phyloP scores from a whole-genome alignment of 129 eudicot species.

The Saposhnikovia divaricata region DNA sequence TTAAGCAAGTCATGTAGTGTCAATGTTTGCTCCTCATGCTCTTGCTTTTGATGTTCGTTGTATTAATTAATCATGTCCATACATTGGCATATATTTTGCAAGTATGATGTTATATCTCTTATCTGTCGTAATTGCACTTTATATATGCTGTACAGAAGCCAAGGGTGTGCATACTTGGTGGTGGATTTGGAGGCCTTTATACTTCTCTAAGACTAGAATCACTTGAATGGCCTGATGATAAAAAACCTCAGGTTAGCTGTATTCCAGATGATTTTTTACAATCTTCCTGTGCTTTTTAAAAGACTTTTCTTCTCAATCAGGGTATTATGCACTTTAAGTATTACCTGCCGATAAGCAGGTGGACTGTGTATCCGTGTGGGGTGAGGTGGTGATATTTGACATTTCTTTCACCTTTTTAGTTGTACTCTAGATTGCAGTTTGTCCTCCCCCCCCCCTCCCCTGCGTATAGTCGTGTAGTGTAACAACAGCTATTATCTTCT shows the following conservation, averaged over 20 bases:
- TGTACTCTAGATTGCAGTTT: not conserved
- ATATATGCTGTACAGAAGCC: slow-evolving; percentile 60
- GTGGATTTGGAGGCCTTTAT: slow-evolving; percentile 97
- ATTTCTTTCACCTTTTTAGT: not conserved
- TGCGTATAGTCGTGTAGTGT: not conserved
- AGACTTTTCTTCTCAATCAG: not conserved
- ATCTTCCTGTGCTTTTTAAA: not conserved
- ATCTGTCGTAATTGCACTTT: not conserved
- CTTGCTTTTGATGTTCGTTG: not conserved
- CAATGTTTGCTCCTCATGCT: not conserved
- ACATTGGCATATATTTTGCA: not conserved
- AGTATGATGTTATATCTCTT: slow-evolving; percentile 6
- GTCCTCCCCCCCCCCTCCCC: not conserved
- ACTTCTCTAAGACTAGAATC: slow-evolving; percentile 94
- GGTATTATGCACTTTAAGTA: not conserved
- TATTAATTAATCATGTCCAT: not conserved
- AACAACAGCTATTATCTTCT: not conserved
- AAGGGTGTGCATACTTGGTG: slow-evolving; percentile 96
- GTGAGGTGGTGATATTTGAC: not conserved
- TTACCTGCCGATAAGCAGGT: slow-evolving; percentile 11
- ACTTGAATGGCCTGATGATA: slow-evolving; percentile 95
- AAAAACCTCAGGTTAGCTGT: slow-evolving; percentile 77
- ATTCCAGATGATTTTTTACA: not conserved
- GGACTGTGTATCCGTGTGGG: not conserved
- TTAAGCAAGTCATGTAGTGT: not conserved